phyloP scores from a whole-genome alignment of 345 rosid species.

The Garcia nutans region DNA sequence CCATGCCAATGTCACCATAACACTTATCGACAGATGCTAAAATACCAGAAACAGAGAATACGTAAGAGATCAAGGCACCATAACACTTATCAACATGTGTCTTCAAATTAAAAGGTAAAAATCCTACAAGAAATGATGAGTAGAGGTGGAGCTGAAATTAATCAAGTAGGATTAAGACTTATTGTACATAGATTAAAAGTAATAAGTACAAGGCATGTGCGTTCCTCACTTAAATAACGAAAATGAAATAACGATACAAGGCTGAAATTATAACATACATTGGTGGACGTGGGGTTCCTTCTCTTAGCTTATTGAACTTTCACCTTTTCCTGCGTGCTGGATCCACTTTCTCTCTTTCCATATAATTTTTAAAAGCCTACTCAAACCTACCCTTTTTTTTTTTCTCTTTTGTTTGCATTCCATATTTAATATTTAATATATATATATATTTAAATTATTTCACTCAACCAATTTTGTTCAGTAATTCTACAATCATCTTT shows the following conservation, averaged over 20 bases:
- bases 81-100: neutral
- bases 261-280: too few relatives aligned
- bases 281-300: conserved; percentile 29
- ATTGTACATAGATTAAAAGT: conserved; percentile 9
- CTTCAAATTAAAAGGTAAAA: too few relatives aligned
- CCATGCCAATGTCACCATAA: too few relatives aligned
- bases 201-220: conserved; percentile 35
- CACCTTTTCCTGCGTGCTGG: conserved; percentile 47
- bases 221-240: conserved; percentile 2
- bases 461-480: conserved; percentile 18
- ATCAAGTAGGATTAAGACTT: neutral
- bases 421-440: conserved; percentile 1
- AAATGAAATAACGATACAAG: too few relatives aligned
- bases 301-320: conserved; percentile 12
- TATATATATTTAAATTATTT: too few relatives aligned
- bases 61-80: neutral
- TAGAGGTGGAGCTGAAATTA: neutral
- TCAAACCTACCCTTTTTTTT: conserved; percentile 7
- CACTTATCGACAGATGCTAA: too few relatives aligned
- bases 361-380: conserved; percentile 4
- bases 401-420: conserved; percentile 21
- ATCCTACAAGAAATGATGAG: too few relatives aligned
- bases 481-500: too few relatives aligned
- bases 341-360: conserved; percentile 38
- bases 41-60: neutral